Evolutionary conservation across 306 rosid genomes (phyloP), one percentile per base, ranked within the genome.

Genomic region (Medicago truncatula): DNA sequence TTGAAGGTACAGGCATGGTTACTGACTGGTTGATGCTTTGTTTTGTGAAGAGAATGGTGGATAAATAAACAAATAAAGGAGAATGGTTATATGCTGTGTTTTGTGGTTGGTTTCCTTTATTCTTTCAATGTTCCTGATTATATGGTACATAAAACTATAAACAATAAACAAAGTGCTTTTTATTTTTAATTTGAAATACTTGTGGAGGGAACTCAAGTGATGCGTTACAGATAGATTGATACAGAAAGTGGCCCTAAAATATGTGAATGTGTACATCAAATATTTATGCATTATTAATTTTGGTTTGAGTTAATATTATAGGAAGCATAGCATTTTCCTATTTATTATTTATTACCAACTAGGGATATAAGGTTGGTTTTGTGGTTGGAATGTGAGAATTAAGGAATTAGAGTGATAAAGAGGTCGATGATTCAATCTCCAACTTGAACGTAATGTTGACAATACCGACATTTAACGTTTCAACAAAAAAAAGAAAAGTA

Each of bases 181-280:
- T 61, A 78, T 80, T 84, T 84, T 81, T 61, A 78, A 86, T 77
- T 88, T 88, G 86, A 85, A 90, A 83, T 49, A 59, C 73, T 58
- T 14, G 67, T 17, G 80, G 89, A 86, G 91, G 90, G 92, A 90
- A 80, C 17, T 43, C 9, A 50, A 17, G 9, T 56, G 36, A 57
- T 64, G 67, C 82, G 74, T 64, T 70, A 71, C 34, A 8, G 47
- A 77, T 68, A 31, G 36, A 41, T 66, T 11, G 0, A 65, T 76
- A 40, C 15, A 34, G 46, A 41, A 8, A 44, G 40, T 18, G 15
- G 10, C 28, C 46, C n/a, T 38, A 64, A 64, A 38, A 7, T 64
- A 18, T 49, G 25, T 16, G 28, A 16, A 9, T 67, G 17, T 66
- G 13, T 23, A 21, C 7, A 41, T 40, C 18, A 21, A 41, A 65